Evolutionary conservation across 108 stramenopile genomes (phyloP), one percentile per base, ranked within the genome.

Genomic region (Skeletonema costatum): DNA sequence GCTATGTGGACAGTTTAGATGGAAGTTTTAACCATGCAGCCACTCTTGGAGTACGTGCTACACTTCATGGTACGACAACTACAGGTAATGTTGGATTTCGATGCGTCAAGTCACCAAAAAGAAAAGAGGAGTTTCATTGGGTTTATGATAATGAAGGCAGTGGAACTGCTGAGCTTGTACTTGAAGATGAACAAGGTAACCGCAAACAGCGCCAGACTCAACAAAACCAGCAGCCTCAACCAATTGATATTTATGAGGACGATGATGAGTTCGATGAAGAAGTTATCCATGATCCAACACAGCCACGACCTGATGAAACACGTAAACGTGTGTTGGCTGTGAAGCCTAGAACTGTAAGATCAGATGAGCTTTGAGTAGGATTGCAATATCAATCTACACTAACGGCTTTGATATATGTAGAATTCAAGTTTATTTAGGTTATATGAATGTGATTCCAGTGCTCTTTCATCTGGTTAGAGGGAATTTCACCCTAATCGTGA

Each of bases 71-170:
- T 12, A 94, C 93, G 5, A 92, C 93, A n/a, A 90, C 91, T 32
- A 88, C 93, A 5, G 90, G 90, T 36, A 92, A 94, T 78, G 81
- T 94, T 70, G 93, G 93, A 2, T 94, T 94, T 82, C 87, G 93
- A 42, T 94, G 93, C 71, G 91, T 86, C 75, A 94, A 91, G 60
- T 75, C 86, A 9, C 90, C 91, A 12, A 88, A 86, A 53, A 84
- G 89, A 51, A 70, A 86, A 60, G 84, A 78, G 6, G 91, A 94
- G 69, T 89, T 91, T 60, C 90, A 94, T 80, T 91, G 81, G 60
- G 85, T 89, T 13, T 80, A 77, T 53, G 91, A 94, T 66, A 91
- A 91, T 73, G 89, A 88, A 76, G 78, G 69, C 46, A 39, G 56
- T 60, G 81, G 86, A 65, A 90, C 87, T 56, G 33, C 73, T 17